Evolutionary conservation across 345 rosid species (phyloP).

Genomic region (Physaria fendleri): DNA sequence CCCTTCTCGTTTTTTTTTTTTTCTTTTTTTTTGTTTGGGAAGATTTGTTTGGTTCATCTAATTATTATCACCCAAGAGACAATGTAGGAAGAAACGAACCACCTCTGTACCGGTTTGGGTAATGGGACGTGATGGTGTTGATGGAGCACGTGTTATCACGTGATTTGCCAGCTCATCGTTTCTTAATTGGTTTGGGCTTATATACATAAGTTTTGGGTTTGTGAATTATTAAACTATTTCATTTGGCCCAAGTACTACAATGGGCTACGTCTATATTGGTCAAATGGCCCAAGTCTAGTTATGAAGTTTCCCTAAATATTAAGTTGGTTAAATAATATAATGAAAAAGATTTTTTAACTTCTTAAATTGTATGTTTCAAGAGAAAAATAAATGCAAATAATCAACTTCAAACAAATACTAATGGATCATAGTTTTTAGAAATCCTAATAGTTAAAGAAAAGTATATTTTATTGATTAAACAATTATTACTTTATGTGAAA

Average conservation of each 20-base stretch:
- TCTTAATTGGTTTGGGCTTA: background rate
- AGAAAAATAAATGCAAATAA: too few species aligned
- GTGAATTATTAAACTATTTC: background rate
- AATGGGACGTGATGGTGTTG: background rate
- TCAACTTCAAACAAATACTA: too few species aligned
- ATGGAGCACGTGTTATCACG: slow-evolving; percentile 21
- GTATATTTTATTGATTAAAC: too few species aligned
- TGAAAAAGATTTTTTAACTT: too few species aligned
- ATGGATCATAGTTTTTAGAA: too few species aligned
- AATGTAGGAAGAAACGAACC: background rate
- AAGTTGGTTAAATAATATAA: too few species aligned
- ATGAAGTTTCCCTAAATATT: too few species aligned
- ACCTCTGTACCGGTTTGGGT: slow-evolving; percentile 17
- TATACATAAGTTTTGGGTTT: background rate
- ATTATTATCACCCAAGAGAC: background rate
- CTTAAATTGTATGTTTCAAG: too few species aligned
- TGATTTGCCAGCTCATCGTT: slow-evolving; percentile 17
- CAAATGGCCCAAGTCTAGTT: too few species aligned
- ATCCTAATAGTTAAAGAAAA: too few species aligned
- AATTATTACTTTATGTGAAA: too few species aligned
- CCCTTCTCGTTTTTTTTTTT: slow-evolving; percentile 16
- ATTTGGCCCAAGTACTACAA: background rate
- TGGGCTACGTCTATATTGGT: background rate
- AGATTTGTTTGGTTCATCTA: slow-evolving; percentile 2
- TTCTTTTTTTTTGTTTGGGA: background rate